Evolutionary conservation across 345 rosid genomes (phyloP), one percentile per base, ranked within the genome.

Genomic region (Odontarrhena argentea): DNA sequence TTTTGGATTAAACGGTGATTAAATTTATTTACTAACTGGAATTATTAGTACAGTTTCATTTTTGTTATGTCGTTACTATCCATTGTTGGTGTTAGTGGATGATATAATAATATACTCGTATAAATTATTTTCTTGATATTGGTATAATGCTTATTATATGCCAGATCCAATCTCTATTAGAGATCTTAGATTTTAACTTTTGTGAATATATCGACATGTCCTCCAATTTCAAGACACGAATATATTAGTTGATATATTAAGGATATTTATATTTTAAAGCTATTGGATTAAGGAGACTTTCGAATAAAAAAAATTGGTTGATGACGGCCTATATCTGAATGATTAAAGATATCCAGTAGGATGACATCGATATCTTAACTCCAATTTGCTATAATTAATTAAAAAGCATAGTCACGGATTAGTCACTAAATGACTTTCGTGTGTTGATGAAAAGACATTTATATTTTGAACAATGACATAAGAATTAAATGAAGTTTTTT

Each of bases 281-380:
- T 50, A 26, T 8, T 52, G 55, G 22, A 53, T 53, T 70, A 64
- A 41, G 40, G 64, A 40, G 53, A 32, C 42, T 58, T 43, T 47
- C 14, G 7, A 12, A 25, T 38, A 11, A 7, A 18, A 47, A 5
- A 22, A 11, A 8, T 51, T n/a, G 22, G 22, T 3, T 44, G 22
- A 66, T 73, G 72, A 52, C 56, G 45, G 49, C 1, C 36, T 52
- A 58, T 34, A 24, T 43, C 36, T 52, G 56, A 41, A 24, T 43
- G 44, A 34, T 65, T 65, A 65, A 13, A 49, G 36, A 26, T 66
- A 65, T 65, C 55, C 24, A 52, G 3, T 73, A 36, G 45, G 77
- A 66, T 73, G 72, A 73, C 77, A 52, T 73, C 56, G 67, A 66
- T 67, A 44, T 51, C 77, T 30, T 41, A 65, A 73, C 77, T 52